Evolutionary conservation across 257 asterid species (phyloP).

Genomic region (Penstemon davidsonii): DNA sequence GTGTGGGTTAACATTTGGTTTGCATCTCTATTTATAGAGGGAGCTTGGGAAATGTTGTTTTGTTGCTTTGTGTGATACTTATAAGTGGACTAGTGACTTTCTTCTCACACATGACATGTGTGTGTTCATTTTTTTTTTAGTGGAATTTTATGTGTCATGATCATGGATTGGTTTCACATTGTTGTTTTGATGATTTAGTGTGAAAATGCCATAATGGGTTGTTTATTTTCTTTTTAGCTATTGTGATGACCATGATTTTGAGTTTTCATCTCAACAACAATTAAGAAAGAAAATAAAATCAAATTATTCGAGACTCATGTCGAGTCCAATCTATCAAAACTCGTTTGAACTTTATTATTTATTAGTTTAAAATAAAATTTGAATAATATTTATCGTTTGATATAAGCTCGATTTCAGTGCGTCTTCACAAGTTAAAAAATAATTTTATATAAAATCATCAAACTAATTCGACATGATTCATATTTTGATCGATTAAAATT

Average conservation of each 20-base stretch:
- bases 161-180: conserved; percentile 6
- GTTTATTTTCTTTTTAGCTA: conserved; percentile 1
- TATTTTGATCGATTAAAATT: background rate
- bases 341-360: no score
- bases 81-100: conserved; percentile 7
- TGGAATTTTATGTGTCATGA: background rate
- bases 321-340: no score
- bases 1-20: conserved; percentile 32
- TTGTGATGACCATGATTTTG: background rate
- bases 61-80: background rate
- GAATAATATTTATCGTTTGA: no score
- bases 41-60: background rate
- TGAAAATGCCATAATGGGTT: background rate
- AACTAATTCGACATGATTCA: no score
- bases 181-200: background rate
- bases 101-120: background rate
- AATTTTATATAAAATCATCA: no score
- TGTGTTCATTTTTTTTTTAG: background rate
- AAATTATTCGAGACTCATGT: no score
- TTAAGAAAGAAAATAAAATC: background rate
- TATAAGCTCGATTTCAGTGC: no score
- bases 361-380: no score
- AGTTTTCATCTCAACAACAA: background rate
- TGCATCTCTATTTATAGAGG: conserved; percentile 39
- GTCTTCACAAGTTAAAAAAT: no score